Conservation (phyloP, 192 early-diverging fungal genomes). For the Dissophora ornata region DNA sequence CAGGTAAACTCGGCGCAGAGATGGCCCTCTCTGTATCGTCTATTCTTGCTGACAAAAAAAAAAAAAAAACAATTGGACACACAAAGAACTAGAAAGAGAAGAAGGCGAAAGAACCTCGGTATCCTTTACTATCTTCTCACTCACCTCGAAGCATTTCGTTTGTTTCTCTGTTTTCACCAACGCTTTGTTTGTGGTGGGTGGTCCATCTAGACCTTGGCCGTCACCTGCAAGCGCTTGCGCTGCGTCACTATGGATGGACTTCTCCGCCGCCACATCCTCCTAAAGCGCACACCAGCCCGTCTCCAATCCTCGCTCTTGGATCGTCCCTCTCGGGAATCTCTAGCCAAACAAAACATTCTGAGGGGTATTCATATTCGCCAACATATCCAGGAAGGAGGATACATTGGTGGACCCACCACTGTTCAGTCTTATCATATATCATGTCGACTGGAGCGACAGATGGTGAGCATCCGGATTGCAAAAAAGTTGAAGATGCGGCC, state of each 20-base stretch:
- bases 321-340: conserved; percentile 31
- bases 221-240: conserved; percentile 29
- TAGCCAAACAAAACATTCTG: conserved; percentile 34
- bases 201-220: conserved; percentile 14
- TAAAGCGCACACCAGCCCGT: conserved; percentile 38
- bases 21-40: no score
- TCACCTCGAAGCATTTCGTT: background rate
- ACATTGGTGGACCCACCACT: conserved; percentile 23
- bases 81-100: background rate
- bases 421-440: conserved; percentile 29
- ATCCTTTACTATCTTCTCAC: background rate
- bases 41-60: no score
- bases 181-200: no score
- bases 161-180: no score
- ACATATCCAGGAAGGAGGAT: conserved; percentile 35
- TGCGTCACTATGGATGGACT: conserved; percentile 29
- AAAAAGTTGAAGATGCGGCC: conserved; percentile 26
- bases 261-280: conserved; percentile 39
- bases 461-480: conserved; percentile 29
- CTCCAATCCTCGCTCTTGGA: conserved; percentile 23
- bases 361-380: conserved; percentile 35
- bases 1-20: conserved; percentile 31
- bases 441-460: conserved; percentile 31
- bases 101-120: background rate
- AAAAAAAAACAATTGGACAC: no score